Base-by-base conservation (phyloP, 2,329 filamentous ascomycete species). In the Madurella fahalii region DNA sequence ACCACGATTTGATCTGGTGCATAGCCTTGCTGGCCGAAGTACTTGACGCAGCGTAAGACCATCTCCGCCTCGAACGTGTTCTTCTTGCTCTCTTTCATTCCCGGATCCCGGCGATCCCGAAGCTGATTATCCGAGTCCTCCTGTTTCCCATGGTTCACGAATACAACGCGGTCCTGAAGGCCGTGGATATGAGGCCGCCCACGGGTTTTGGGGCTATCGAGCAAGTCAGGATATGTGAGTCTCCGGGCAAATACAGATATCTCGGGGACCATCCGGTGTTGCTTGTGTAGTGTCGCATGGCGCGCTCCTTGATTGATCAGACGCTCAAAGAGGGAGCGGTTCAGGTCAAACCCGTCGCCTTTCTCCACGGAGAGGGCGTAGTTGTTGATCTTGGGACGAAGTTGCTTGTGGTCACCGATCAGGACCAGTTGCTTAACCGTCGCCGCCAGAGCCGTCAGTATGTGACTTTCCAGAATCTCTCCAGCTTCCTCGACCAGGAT, bases 21-120 rank as follows among this genome's bases (percentile, higher is more conserved):
- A 62, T 90, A 91, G 0, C 86, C 86, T 59, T 92, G 87, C 57
- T 89, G 87, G 0, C 74, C 82, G 0, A 92, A 69, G 59, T 89
- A 90, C 5, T 76, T 78, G 1, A 91, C 81, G 47, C 77, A 78
- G 58, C 78, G 82, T 17, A 90, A 65, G 0, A 87, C 77, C 77
- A 91, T 86, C 0, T 82, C 67, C 0, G 76, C 86, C 63, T 91
- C 88, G 46, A 83, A 87, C 0, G 43, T 16, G 58, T 91, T 91
- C 47, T 77, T 73, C 61, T 85, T 88, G 61, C 78, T 85, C 0
- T 74, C 70, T 16, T 74, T 78, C 0, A 72, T 59, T 0, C 68
- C 73, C 1, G 71, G 69, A 41, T 88, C 83, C 5, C 72, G 72
- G 7, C 72, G 70, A 50, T 86, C 83, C 0, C 63, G 65, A 0